Base-by-base conservation (phyloP, 805 yeast species). In the Cyberlindnera americana region DNA sequence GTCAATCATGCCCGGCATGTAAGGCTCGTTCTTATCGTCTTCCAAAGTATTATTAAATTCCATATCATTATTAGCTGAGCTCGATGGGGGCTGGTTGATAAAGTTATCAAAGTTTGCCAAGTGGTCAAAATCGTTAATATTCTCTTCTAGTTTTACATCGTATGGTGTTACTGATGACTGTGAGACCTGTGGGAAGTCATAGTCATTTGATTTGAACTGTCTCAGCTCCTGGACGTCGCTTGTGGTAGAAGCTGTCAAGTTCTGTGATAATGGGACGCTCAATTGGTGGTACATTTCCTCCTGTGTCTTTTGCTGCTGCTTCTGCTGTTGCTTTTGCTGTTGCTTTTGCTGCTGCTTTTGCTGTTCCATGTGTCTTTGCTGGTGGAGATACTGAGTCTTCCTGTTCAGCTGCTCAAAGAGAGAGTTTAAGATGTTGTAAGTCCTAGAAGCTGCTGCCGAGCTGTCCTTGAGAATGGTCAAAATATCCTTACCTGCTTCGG, bases 1-100 rank as follows among this genome's bases (percentile, higher is more conserved):
- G 58, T 88, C 95, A 70, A 88, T 83, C 30, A 85, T 81, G 5
- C 95, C 93, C 2, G 93, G 87, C 45, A 84, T 71, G 52, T 85
- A 84, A 3, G 35, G 23, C 15, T 53, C 57, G 25, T 41, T 42
- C 28, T 35, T 35, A n/a, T 41, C 40, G 14, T 29, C 33, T 22
- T 21, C 18, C 15, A 22, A 7, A 12, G 13, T n/a, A 12, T 29
- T 13, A 12, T 19, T 12, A 8, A 16, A 17, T 24, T 17, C 35
- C 17, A 10, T 31, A 19, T 29, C 21, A 19, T 23, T 6, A 19
- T 15, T 4, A 7, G 14, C 6, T 15, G 14, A 6, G 19, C 19
- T 33, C 35, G 22, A 41, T 26, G 19, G 29, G 21, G 54, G 49
- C 32, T 50, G 58, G 33, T 54, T 56, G 29, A 56, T 56, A 29